Percentiles rank a stretch among this genome's conserved stretches.
Evolutionary conservation across 352 stramenopile species (phyloP).

Genomic region (Phytophthora melonis): DNA sequence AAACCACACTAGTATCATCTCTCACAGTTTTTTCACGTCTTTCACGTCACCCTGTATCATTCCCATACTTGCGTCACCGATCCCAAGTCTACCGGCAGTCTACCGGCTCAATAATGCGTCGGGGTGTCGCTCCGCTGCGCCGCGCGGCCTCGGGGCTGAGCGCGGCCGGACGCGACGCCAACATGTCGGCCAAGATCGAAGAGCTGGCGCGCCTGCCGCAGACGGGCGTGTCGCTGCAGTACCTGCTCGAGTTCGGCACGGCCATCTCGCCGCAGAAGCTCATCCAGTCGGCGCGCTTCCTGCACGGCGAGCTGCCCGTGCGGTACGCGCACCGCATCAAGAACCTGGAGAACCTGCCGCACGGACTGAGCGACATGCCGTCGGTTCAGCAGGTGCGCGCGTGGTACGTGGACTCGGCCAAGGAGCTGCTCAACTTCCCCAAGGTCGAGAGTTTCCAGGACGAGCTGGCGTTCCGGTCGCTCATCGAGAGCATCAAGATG

Average conservation of each 20-base stretch:
- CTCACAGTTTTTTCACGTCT: not conserved
- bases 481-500: conserved; percentile 98
- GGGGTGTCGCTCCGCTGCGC: not conserved
- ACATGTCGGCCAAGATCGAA: conserved; percentile 75
- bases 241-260: conserved; percentile 90
- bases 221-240: conserved; percentile 88
- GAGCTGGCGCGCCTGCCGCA: conserved; percentile 78
- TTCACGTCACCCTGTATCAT: not conserved
- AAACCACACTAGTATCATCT: not conserved
- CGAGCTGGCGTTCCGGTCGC: conserved; percentile 92
- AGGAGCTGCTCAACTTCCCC: conserved; percentile 93
- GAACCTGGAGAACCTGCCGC: conserved; percentile 96
- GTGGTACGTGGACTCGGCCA: conserved; percentile 97
- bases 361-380: conserved; percentile 95
- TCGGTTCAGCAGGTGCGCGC: conserved; percentile 95
- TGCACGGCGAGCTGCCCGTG: conserved; percentile 98
- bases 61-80: not conserved
- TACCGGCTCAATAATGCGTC: not conserved
- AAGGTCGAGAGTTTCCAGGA: conserved; percentile 86
- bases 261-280: conserved; percentile 86
- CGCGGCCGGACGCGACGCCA: conserved; percentile 30
- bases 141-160: not conserved
- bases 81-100: not conserved
- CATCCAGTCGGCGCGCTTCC: conserved; percentile 95
- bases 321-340: conserved; percentile 96